Conservation (phyloP, 495 filamentous ascomycete genomes). For the Halenospora varia region DNA sequence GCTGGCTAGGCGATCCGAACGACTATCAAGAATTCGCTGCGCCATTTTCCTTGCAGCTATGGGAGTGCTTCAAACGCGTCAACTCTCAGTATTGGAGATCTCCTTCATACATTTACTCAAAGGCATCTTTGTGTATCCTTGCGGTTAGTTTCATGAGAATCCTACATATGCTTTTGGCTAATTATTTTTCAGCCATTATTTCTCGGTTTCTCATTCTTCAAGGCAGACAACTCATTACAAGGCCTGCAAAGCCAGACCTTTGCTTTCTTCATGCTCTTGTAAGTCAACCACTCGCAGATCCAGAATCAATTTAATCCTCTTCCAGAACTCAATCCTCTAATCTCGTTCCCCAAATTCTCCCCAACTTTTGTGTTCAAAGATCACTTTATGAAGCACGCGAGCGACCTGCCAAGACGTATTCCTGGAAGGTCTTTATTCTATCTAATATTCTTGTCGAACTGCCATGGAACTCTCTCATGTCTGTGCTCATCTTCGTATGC, state of each 20-base stretch:
- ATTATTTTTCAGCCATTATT: constrained; percentile 48
- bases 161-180: not conserved
- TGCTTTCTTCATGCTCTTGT: constrained; percentile 69
- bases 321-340: constrained; percentile 22
- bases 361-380: constrained; percentile 73
- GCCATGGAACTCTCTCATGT: constrained; percentile 69
- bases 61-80: constrained; percentile 54
- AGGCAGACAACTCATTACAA: constrained; percentile 64
- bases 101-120: constrained; percentile 55
- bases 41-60: constrained; percentile 49
- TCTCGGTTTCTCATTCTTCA: constrained; percentile 87
- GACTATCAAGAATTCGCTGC: constrained; percentile 53
- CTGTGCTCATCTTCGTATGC: constrained; percentile 53
- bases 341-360: constrained; percentile 80
- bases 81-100: constrained; percentile 91
- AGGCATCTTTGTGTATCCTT: not conserved
- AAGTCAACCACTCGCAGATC: not conserved
- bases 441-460: constrained; percentile 73
- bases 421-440: constrained; percentile 78
- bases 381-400: constrained; percentile 82
- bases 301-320: not conserved
- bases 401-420: constrained; percentile 77
- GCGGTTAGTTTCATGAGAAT: not conserved
- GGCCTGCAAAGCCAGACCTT: constrained; percentile 91
- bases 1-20: not conserved